Percentiles rank a stretch among this genome's conserved stretches.
Conservation (phyloP, 208 protist genomes). For the Endotrypanum monterogeii region DNA sequence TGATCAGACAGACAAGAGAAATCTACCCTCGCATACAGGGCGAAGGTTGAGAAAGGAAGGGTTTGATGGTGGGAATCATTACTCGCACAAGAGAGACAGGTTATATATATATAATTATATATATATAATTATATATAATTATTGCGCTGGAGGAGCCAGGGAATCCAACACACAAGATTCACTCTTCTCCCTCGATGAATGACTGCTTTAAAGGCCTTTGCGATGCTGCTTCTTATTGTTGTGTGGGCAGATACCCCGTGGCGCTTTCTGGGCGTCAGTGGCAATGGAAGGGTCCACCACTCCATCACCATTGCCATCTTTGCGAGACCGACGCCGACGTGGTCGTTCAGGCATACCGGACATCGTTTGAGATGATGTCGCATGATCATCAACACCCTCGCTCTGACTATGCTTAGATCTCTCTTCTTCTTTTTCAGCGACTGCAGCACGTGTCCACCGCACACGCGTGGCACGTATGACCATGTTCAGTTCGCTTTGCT, state of each 20-base stretch:
- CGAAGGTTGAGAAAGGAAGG: background rate
- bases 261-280: background rate
- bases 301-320: background rate
- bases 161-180: too few species aligned
- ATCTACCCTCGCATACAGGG: background rate
- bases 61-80: background rate
- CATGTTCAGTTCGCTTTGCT: slow-evolving; percentile 75
- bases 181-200: background rate
- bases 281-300: background rate
- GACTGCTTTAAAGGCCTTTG: background rate
- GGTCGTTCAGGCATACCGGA: background rate
- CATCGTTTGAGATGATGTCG: background rate
- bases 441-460: slow-evolving; percentile 37
- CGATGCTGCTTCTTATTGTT: background rate
- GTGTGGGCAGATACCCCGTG: background rate
- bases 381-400: background rate
- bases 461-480: slow-evolving; percentile 63
- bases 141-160: background rate
- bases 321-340: background rate
- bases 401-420: background rate
- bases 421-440: background rate
- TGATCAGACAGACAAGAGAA: background rate
- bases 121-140: background rate
- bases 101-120: too few species aligned
- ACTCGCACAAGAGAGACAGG: background rate